phyloP scores from a whole-genome alignment of 1,284 basidiomycete genomes.

The Boletus mariae region DNA sequence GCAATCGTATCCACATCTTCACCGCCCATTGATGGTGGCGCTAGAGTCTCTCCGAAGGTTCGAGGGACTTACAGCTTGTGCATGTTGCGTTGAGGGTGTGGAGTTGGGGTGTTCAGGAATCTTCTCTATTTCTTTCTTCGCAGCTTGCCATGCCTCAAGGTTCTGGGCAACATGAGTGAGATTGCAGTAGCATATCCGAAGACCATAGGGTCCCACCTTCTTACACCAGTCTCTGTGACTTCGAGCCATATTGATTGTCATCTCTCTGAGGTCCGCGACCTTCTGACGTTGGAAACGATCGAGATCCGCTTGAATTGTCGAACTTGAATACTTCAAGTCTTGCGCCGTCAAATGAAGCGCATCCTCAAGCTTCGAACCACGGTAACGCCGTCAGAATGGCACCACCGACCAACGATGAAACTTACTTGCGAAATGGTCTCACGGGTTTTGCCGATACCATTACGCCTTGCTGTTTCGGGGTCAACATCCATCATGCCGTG shows the following conservation, averaged over 20 bases:
- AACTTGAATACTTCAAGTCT: constrained; percentile 93
- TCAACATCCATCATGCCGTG: constrained; percentile 99
- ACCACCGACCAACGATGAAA: constrained; percentile 11
- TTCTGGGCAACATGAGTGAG: constrained; percentile 55
- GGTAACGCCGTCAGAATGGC: constrained; percentile 17
- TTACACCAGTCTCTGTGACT: constrained; percentile 95
- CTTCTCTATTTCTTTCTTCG: constrained; percentile 84
- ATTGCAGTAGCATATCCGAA: constrained; percentile 8
- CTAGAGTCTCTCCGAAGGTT: constrained; percentile 56
- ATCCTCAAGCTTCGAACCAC: constrained; percentile 73
- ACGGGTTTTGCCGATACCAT: constrained; percentile 88
- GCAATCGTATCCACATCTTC: constrained; percentile 21
- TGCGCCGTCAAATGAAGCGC: constrained; percentile 85
- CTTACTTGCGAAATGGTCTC: constrained; percentile 90
- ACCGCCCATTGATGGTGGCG: constrained; percentile 51
- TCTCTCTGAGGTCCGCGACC: constrained; percentile 90
- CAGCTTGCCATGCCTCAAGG: constrained; percentile 94
- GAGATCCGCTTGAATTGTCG: constrained; percentile 95
- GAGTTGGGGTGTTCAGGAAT: constrained; percentile 88
- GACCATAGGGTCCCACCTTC: constrained; percentile 55
- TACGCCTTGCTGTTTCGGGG: constrained; percentile 91
- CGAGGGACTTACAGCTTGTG: constrained; percentile 33
- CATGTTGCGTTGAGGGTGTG: constrained; percentile 40
- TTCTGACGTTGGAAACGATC: constrained; percentile 99
- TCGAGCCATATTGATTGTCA: constrained; percentile 86